Base-by-base conservation (phyloP, 2,329 filamentous ascomycete genomes). In the Teratosphaeria viscida region DNA sequence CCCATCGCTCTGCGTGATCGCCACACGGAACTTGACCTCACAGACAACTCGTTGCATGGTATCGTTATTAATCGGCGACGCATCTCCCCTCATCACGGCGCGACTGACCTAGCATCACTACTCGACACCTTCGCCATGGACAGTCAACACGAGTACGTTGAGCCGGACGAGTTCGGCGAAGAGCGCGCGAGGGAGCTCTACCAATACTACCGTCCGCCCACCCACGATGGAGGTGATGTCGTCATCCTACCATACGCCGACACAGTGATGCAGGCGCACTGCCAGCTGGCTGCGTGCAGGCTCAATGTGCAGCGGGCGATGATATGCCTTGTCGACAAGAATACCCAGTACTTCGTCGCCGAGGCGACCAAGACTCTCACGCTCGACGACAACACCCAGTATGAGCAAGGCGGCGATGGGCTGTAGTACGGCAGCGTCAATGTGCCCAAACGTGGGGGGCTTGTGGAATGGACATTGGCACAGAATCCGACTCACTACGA, bases 381-480 rank as follows among this genome's bases (percentile, higher is more conserved):
- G 23, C 67, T 79, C 2, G 60, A 64, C 39, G 60, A 68, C 34
- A 57, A 53, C 23, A 57, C 59, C 12, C 52, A 60, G 8, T 67
- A 56, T 23, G 66, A 65, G 55, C 54, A 69, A 61, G 54, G 68
- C 60, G 55, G 70, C 68, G 60, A 71, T 63, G 57, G 68, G 55
- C 61, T 74, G 69, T 75, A 65, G 61, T 76, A 62, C 27, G 69
- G 72, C 57, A 65, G 61, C 59, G 82, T 82, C 64, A 81, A 81
- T 60, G 79, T 80, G n/a, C 80, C 79, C 23, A 84, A 86, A 0
- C 84, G 83, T 1, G 81, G 87, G 55, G 77, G 79, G 34, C 83
- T 82, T 2, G 79, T 79, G 0, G 80, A 78, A 49, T 78, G 80
- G 54, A 79, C 81, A 62, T 78, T 59, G 80, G 62, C 58, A n/a